phyloP scores from a whole-genome alignment of 2,329 filamentous ascomycete genomes.

The Fusarium sp. region DNA sequence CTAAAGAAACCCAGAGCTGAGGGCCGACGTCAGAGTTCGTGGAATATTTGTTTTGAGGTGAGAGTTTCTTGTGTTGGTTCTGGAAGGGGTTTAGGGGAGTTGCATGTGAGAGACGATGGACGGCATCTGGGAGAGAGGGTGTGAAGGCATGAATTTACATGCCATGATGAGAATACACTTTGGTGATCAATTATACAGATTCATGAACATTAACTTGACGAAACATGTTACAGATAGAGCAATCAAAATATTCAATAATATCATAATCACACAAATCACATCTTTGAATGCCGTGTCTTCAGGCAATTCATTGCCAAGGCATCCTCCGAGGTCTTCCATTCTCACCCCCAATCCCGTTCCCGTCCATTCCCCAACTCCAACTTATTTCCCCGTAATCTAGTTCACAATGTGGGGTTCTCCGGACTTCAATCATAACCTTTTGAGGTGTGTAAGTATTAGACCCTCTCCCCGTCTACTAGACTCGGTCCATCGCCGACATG shows the following conservation, averaged over 20 bases:
- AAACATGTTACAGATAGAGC: too few relatives aligned
- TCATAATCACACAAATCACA: background rate
- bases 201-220: background rate
- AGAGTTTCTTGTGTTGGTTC: background rate
- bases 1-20: constrained; percentile 8
- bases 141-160: constrained; percentile 6
- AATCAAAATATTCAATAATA: background rate
- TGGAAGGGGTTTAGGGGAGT: background rate
- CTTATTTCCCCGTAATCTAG: constrained; percentile 16
- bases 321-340: constrained; percentile 28
- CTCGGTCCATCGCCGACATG: constrained; percentile 27
- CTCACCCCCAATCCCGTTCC: constrained; percentile 18
- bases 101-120: constrained; percentile 17
- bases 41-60: background rate
- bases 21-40: constrained; percentile 31
- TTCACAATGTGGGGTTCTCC: constrained; percentile 34
- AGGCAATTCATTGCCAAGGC: background rate
- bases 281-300: background rate
- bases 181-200: background rate
- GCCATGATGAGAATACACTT: background rate
- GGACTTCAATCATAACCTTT: constrained; percentile 11
- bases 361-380: constrained; percentile 16
- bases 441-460: constrained; percentile 30
- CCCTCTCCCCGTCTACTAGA: background rate
- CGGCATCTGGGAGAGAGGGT: background rate